These are phyloP conservation scores for Secale cereale DNA, from an alignment of 176 grass and related monocot species.

Conservation along the genomic window DNA sequence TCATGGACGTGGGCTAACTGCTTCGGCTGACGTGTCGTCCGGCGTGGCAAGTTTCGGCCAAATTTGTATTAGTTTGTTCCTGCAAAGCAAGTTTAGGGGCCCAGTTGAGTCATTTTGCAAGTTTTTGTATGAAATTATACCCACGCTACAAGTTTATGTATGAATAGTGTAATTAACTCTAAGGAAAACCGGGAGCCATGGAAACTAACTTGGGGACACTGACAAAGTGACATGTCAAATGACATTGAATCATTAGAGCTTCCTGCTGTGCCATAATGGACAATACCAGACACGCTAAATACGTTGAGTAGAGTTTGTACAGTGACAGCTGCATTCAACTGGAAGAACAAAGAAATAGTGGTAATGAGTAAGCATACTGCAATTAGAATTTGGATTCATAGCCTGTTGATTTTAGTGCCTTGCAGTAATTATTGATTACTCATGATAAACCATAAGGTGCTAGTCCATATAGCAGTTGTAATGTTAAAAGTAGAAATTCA, in stretches of 20 bases:
- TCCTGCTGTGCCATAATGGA: conserved; percentile 84
- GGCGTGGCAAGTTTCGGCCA: too few species aligned
- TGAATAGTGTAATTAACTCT: too few species aligned
- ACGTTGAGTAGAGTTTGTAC: conserved; percentile 74
- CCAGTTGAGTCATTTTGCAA: too few species aligned
- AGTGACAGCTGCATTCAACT: conserved; percentile 81
- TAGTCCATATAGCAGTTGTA: not conserved
- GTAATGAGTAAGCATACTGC: conserved; percentile 3
- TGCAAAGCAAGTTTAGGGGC: too few species aligned
- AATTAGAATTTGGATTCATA: not conserved
- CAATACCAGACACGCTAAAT: conserved; percentile 63
- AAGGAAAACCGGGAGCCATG: too few species aligned
- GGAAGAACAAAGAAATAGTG: conserved; percentile 9
- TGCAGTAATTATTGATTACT: not conserved
- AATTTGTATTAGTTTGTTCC: too few species aligned
- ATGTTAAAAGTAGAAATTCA: too few species aligned
- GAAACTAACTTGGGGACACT: conserved; percentile 65
- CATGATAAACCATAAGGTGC: not conserved
- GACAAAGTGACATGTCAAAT: conserved; percentile 69
- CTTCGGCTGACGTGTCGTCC: too few species aligned
- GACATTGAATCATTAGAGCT: conserved; percentile 80
- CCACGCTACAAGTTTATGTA: too few species aligned
- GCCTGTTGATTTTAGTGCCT: not conserved
- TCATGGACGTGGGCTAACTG: too few species aligned
- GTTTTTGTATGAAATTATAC: too few species aligned